These are phyloP conservation scores for Lobosporangium transversale DNA, from an alignment of 192 early-diverging fungal genomes.

Conservation along the genomic window DNA sequence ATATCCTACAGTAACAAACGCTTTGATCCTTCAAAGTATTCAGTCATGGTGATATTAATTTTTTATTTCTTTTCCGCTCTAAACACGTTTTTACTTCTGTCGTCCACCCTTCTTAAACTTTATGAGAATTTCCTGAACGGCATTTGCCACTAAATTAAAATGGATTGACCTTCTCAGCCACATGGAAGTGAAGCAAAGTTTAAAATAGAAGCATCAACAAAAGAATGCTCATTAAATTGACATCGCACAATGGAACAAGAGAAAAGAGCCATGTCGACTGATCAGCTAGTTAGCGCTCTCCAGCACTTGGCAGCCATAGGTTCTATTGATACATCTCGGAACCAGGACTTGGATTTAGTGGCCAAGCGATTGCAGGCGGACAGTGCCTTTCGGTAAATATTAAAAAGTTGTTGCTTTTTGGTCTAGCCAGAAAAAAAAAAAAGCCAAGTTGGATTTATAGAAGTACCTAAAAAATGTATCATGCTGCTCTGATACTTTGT, in stretches of 20 bases:
- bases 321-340: slow-evolving; percentile 2
- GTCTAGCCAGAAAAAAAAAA: too few species aligned
- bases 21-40: neutral
- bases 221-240: neutral
- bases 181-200: neutral
- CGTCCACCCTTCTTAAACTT: neutral
- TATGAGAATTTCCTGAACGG: neutral
- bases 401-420: neutral
- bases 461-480: too few species aligned
- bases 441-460: neutral
- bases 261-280: slow-evolving; percentile 28
- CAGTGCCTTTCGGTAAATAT: slow-evolving; percentile 26
- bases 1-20: too few species aligned
- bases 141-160: neutral
- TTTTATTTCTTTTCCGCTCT: too few species aligned
- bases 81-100: too few species aligned
- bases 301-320: neutral
- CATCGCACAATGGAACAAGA: too few species aligned
- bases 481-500: too few species aligned
- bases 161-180: neutral
- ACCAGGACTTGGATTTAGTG: slow-evolving; percentile 18
- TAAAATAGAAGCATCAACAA: neutral
- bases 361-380: slow-evolving; percentile 36
- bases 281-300: slow-evolving; percentile 1
- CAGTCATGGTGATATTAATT: neutral